Percentiles rank a stretch among this genome's conserved stretches.
Conservation (phyloP, 1,139 yeast genomes). For the Magnusiomyces paraingens region DNA sequence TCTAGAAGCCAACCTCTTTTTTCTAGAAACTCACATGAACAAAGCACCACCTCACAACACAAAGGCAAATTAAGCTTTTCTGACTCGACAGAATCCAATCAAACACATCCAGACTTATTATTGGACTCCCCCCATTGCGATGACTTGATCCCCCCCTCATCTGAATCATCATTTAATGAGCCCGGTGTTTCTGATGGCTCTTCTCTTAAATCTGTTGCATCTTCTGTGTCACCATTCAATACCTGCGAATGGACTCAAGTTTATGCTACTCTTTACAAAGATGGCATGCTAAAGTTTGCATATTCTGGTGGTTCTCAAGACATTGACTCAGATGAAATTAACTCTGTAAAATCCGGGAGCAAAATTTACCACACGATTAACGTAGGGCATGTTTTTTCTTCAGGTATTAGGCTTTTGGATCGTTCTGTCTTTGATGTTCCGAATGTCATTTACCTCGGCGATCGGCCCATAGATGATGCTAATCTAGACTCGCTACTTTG, state of each 20-base stretch:
- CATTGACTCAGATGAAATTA: neutral
- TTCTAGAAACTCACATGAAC: too few species aligned
- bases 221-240: conserved; percentile 6
- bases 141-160: too few species aligned
- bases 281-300: conserved; percentile 7
- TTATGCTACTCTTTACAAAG: conserved; percentile 2
- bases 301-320: neutral
- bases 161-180: too few species aligned
- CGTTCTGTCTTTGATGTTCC: conserved; percentile 6
- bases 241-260: conserved; percentile 9
- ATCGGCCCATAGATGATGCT: neutral
- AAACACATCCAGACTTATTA: too few species aligned
- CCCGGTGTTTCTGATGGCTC: too few species aligned
- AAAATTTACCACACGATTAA: neutral
- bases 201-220: neutral
- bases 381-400: conserved; percentile 3
- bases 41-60: too few species aligned
- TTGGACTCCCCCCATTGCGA: too few species aligned
- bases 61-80: too few species aligned
- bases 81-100: too few species aligned
- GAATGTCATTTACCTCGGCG: conserved; percentile 7
- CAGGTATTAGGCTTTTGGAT: conserved; percentile 6
- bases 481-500: too few species aligned
- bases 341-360: neutral
- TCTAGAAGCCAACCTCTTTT: too few species aligned